Evolutionary conservation across 768 basidiomycete genomes (phyloP), one percentile per base, ranked within the genome.

Genomic region (Termitomyces sp.): DNA sequence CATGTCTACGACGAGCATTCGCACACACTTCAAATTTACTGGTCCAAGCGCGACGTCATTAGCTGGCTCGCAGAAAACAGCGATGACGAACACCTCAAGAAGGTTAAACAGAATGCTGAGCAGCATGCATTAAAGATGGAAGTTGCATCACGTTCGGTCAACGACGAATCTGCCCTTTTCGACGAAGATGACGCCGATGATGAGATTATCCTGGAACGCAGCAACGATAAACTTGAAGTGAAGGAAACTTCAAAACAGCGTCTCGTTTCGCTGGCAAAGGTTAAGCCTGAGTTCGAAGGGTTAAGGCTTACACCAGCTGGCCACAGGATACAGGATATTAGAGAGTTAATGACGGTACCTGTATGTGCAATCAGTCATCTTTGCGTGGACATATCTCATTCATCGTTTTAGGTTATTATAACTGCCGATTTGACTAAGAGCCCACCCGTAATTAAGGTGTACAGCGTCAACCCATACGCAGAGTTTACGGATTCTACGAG

Each of bases 291-390:
- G 59, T 97, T 96, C 65, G 92, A 96, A 68, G 94, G 93, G 14
- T 71, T 96, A 62, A 82, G 86, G 71, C 75, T 78, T 38, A 87
- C 83, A 0, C 60, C 79, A 14, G 75, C 87, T 46, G 91, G 91
- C n/a, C 96, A 98, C 73, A 89, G 83, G 77, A 91, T 97, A 63
- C 96, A 98, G 73, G 94, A 95, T 68, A 91, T 98, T 67, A 85
- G 80, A 63, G 94, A 97, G 70, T 72, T 97, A 65, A 93, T 93
- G 90, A 91, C 83, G 46, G 91, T 97, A 38, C 94, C 94, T 54
- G 94, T 94, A 73, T 64, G 87, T 80, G 14, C 15, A 54, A 21
- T n/a, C 23, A 50, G 23, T n/a, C 23, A 50, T 3, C 37, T 60
- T 47, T 33, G 21, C 28, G 30, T 44, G 23, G 21, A 6, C 35